phyloP scores from a whole-genome alignment of 805 yeast species.

The Starmera caribaea region DNA sequence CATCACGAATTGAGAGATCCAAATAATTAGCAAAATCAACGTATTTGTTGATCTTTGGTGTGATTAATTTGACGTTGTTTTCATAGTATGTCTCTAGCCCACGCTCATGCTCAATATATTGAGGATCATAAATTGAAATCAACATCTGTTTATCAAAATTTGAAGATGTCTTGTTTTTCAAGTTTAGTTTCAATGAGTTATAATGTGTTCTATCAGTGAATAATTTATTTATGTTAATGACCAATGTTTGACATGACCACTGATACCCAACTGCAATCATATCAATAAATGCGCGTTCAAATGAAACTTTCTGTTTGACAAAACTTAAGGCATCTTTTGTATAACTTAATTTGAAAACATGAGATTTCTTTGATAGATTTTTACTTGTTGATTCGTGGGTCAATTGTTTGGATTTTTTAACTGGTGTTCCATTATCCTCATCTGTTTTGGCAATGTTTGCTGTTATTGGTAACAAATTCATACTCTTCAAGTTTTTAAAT shows the following conservation, averaged over 20 bases:
- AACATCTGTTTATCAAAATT: conserved; percentile 2
- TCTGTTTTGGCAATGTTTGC: not conserved
- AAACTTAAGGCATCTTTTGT: conserved; percentile 10
- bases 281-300: conserved; percentile 6
- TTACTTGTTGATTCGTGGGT: conserved; percentile 5
- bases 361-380: not conserved
- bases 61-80: conserved; percentile 6
- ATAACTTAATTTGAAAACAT: not conserved
- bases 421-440: not conserved
- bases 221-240: conserved; percentile 11
- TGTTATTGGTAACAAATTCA: not conserved
- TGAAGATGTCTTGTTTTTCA: too few species aligned
- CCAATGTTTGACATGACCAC: conserved; percentile 20
- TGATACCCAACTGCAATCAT: conserved; percentile 14
- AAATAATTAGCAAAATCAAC: not conserved
- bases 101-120: not conserved
- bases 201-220: conserved; percentile 8
- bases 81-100: conserved; percentile 12
- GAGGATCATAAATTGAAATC: conserved; percentile 15
- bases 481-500: conserved; percentile 3
- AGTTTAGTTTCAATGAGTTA: not conserved
- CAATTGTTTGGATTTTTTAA: conserved; percentile 5
- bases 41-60: conserved; percentile 2
- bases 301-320: conserved; percentile 10
- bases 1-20: not conserved